Evolutionary conservation across 306 rosid genomes (phyloP), one percentile per base, ranked within the genome.

Genomic region (Mimosa pudica): DNA sequence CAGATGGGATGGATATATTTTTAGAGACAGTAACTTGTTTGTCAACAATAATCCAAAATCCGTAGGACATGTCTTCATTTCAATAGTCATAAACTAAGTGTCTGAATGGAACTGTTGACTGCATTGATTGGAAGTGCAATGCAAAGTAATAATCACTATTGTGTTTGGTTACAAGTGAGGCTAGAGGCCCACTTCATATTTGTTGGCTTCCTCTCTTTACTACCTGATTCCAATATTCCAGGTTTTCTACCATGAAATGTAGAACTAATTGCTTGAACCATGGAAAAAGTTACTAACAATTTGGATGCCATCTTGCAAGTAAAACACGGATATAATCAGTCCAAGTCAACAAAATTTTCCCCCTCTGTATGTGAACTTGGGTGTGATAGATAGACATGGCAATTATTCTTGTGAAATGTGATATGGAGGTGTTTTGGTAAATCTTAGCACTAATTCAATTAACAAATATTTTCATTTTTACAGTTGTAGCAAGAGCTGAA

Each of bases 401-500:
- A 48, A 17, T 35, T 16, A 58, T n/a, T 54, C 35, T 73, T 52
- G 49, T 52, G 65, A 36, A 18, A 6, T 38, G 42, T 38, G 42
- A 38, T 38, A 38, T 36, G 77, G 51, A 35, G 48, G n/a, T 73
- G 17, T 66, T 36, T 36, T 54, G 20, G 36, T 2, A 51, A 49
- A 51, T 3, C 49, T 32, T 0, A 52, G 48, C 42, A 52, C 65
- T 52, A 17, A 73, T 18, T 51, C 55, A 20, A 55, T 6, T 20
- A 5, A 6, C 7, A 2, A 55, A 55, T 18, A 57, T 17, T 57
- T 18, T 57, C 24, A 33, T 45, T 32, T 32, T n/a, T 61, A 48
- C 77, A 71, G 77, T 79, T 17, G 57, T 11, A 48, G 18, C 71
- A 48, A 35, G 65, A 36, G 7, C 10, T 18, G 20, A 79, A 61